Evolutionary conservation across 805 yeast species (phyloP), one percentile per base, ranked within the genome.

Genomic region (Sungouiozyma ichnusensis): DNA sequence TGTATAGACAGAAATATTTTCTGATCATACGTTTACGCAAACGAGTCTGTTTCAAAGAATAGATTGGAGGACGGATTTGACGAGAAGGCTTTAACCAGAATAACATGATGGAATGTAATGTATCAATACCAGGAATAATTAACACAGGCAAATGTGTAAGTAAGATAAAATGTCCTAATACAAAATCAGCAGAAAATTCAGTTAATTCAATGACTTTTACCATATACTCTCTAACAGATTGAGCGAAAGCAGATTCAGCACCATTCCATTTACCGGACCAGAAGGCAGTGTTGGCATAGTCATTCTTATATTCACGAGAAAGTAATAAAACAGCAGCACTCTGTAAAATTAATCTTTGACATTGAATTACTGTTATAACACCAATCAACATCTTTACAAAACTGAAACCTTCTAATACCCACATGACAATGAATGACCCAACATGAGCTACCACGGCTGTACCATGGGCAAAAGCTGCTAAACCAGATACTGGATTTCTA

Each of bases 201-300:
- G 95, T 85, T 72, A 85, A 67, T 69, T 92, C 99, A 54, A 90
- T 85, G 50, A 81, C 73, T 75, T 92, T 92, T 52, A 96, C 96
- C 57, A 78, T 73, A 61, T 83, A 86, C 70, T 92, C 99, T 73
- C 99, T 85, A 40, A 82, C 60, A 45, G 97, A 97, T 71, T 90
- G 97, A 20, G 96, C 79, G 72, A 83, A 76, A n/a, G 96, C 94
- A 65, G 87, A 69, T 55, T 94, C 90, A 46, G 85, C 72, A 42
- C 92, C 87, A 65, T 87, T 85, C 98, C 98, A 92, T 67, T 86
- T 86, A 73, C 98, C 98, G 43, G 94, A 83, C 98, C 98, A 92
- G 90, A 94, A 92, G 16, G 98, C 97, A 54, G 92, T 82, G 70
- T 92, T 92, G 27, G 97, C 73, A 60, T 81, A 85, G 67, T 88